Evolutionary conservation across 73 alveolate species (phyloP), one percentile per base, ranked within the genome.

Genomic region (Paramecium sexaurelia): DNA sequence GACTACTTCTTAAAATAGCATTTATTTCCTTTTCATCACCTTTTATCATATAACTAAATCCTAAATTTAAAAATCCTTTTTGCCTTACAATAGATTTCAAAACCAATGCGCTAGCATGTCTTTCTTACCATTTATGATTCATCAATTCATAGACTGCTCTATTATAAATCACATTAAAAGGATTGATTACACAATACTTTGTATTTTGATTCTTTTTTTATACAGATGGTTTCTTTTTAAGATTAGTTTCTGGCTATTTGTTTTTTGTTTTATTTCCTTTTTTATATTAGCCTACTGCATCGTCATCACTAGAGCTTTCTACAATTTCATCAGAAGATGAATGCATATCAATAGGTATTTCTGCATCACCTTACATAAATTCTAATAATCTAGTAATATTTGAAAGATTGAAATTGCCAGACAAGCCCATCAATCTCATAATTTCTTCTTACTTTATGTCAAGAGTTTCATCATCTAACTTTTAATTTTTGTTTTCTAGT

Each of bases 51-150:
- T 78, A 45, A 22, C 43, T 41, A 6, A 78, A 78, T 78, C 90
- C 90, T 24, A 78, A 22, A 78, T 78, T 29, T 33, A 29, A 22
- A 78, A 78, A 78, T 8, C 90, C 90, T 43, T 32, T 26, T 33
- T 78, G 55, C 17, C 90, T 78, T n/a, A 45, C 73, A 17, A 78
- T 78, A 3, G 90, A 78, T 78, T 45, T 78, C 29, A 78, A 37
- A 19, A 78, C 71, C 20, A 78, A 45, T 5, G 75, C 90, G 24
- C 90, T 78, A 3, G 90, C 26, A 43, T 78, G 68, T 40, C 90
- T 78, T 40, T 78, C 90, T 15, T 78, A 78, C 90, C 90, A 78
- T 43, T 45, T 78, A 39, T 78, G 75, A 78, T 45, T 78, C 90
- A 78, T 41, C 6, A 78, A 29, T 78, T 78, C 90, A 43, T 40